phyloP scores from a whole-genome alignment of 345 rosid species.

The Angophora floribunda region DNA sequence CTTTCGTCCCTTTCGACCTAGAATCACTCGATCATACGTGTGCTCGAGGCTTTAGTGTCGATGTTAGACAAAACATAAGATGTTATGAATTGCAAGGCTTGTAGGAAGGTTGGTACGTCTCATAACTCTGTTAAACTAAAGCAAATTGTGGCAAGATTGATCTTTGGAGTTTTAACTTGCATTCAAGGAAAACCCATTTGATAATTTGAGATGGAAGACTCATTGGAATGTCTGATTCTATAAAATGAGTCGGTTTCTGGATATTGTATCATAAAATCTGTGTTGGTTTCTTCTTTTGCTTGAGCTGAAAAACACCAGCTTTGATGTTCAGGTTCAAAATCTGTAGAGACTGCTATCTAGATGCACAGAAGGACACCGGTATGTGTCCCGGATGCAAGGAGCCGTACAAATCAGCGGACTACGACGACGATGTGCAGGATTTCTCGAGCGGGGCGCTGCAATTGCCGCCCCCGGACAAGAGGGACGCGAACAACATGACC shows the following conservation, averaged over 20 bases:
- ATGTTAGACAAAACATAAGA: not conserved
- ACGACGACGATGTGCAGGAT: slow-evolving; percentile 51
- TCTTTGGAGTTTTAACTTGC: not conserved
- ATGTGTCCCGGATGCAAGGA: slow-evolving; percentile 95
- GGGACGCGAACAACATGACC: slow-evolving; percentile 50
- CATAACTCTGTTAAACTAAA: not conserved
- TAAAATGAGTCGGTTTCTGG: not conserved
- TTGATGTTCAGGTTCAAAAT: slow-evolving; percentile 63
- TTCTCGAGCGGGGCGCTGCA: slow-evolving; percentile 57
- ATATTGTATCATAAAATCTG: not conserved
- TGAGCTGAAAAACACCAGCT: not conserved
- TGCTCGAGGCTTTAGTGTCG: not conserved
- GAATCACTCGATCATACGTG: not conserved
- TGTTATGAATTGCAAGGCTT: not conserved
- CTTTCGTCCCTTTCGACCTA: not conserved
- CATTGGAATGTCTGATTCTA: not conserved
- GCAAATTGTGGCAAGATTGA: not conserved
- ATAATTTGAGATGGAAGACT: not conserved
- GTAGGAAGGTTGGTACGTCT: no score
- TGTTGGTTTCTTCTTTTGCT: not conserved
- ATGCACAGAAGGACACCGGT: slow-evolving; percentile 78
- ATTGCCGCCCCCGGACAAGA: slow-evolving; percentile 47
- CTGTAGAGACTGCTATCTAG: slow-evolving; percentile 87
- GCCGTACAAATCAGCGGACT: slow-evolving; percentile 55
- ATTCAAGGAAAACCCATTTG: not conserved